Conservation (phyloP, 2,329 filamentous ascomycete species). For the Aspergillus sp. region DNA sequence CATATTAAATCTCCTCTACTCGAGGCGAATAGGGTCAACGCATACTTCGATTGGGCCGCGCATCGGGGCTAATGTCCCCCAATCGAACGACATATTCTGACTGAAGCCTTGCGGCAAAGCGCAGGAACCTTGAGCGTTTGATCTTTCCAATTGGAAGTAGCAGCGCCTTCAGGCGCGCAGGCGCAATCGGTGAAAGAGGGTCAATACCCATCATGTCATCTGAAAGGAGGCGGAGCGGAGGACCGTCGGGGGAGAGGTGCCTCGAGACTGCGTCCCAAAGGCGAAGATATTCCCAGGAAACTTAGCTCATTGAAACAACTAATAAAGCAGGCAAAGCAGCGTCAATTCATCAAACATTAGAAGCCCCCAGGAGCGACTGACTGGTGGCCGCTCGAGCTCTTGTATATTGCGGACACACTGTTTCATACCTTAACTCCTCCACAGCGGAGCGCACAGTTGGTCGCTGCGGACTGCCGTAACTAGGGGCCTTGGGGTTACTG, state of each 20-base stretch:
- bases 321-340: neutral
- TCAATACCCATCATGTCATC: constrained; percentile 72
- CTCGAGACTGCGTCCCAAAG: constrained; percentile 27
- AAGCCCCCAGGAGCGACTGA: neutral
- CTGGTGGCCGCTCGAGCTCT: too few relatives aligned
- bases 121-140: constrained; percentile 67
- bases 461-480: neutral
- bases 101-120: constrained; percentile 70
- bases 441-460: neutral
- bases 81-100: constrained; percentile 73
- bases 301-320: neutral
- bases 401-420: too few relatives aligned
- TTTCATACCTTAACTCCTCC: neutral
- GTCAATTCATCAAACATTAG: neutral
- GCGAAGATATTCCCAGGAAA: neutral
- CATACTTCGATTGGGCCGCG: constrained; percentile 77
- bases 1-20: too few relatives aligned
- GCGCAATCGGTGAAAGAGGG: constrained; percentile 80
- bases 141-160: constrained; percentile 82
- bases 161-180: constrained; percentile 80
- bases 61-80: constrained; percentile 77
- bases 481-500: neutral
- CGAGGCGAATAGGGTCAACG: neutral
- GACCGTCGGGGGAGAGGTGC: constrained; percentile 20
- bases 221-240: constrained; percentile 23